Percentiles rank a stretch among this genome's conserved stretches.
Evolutionary conservation across 768 basidiomycete genomes (phyloP).

Genomic region (Boletus rufocinnamomeus): DNA sequence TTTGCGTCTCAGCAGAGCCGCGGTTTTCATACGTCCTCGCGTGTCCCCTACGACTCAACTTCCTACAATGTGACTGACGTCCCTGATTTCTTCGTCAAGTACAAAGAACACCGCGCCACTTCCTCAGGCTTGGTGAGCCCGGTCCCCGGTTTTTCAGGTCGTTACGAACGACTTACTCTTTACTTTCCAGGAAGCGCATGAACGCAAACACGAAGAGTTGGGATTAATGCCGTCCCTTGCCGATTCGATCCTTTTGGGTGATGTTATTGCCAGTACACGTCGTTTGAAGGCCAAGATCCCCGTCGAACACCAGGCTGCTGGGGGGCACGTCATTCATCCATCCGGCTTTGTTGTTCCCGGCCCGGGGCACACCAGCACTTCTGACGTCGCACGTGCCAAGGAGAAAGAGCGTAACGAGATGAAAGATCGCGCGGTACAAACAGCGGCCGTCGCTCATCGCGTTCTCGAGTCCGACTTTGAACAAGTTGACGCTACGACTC

Average conservation of each 20-base stretch:
- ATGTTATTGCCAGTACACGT: conserved; percentile 32
- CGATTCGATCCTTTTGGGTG: conserved; percentile 22
- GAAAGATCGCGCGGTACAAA: conserved; percentile 29
- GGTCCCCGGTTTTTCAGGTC: neutral
- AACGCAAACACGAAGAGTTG: conserved; percentile 6
- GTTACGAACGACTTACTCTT: neutral
- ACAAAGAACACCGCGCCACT: conserved; percentile 25
- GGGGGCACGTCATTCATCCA: conserved; percentile 26
- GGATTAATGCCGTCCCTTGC: conserved; percentile 29
- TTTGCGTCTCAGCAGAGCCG: conserved; percentile 19
- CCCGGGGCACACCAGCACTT: conserved; percentile 29
- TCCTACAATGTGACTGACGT: conserved; percentile 31
- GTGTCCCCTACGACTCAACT: conserved; percentile 20
- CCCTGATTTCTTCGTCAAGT: conserved; percentile 31
- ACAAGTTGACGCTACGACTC: conserved; percentile 27
- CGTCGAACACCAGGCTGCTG: conserved; percentile 24
- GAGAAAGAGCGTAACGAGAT: conserved; percentile 26
- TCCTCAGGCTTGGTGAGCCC: conserved; percentile 11
- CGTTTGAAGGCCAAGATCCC: conserved; percentile 32
- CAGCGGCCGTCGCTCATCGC: conserved; percentile 32
- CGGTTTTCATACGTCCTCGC: conserved; percentile 27
- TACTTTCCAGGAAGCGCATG: conserved; percentile 3
- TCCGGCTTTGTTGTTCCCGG: conserved; percentile 36
- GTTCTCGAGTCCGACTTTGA: conserved; percentile 36
- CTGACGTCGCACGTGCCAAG: conserved; percentile 27